Evolutionary conservation across 345 rosid genomes (phyloP).

Genomic region (Camelina sativa): DNA sequence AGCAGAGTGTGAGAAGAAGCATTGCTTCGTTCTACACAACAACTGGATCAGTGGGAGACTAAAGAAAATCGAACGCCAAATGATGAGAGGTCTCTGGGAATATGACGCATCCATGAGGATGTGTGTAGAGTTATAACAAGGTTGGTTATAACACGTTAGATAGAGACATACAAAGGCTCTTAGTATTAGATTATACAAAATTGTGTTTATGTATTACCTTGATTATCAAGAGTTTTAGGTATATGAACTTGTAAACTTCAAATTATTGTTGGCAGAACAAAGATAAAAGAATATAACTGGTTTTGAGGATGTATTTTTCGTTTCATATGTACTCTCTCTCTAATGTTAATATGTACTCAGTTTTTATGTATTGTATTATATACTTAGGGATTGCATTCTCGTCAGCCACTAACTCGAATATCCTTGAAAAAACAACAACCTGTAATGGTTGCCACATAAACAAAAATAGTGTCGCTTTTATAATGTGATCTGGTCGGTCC

Average conservation of each 20-base stretch:
- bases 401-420: neutral
- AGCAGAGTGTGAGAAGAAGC: constrained; percentile 60
- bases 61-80: constrained; percentile 83
- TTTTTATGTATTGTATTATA: too few relatives aligned
- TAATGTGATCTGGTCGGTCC: too few relatives aligned
- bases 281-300: neutral
- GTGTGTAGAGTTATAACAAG: constrained; percentile 49
- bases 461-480: neutral
- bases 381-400: neutral
- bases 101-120: constrained; percentile 73
- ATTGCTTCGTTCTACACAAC: constrained; percentile 76
- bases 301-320: neutral
- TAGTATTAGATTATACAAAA: constrained; percentile 34
- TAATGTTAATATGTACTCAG: too few relatives aligned
- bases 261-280: neutral
- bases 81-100: constrained; percentile 77
- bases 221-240: constrained; percentile 11
- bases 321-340: neutral
- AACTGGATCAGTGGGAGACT: constrained; percentile 87
- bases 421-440: neutral
- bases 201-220: neutral
- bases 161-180: neutral
- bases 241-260: constrained; percentile 23
- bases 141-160: neutral
- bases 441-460: constrained; percentile 1